Evolutionary conservation across 495 filamentous ascomycete genomes (phyloP), one percentile per base, ranked within the genome.

Genomic region (Achaetomiella virescens): DNA sequence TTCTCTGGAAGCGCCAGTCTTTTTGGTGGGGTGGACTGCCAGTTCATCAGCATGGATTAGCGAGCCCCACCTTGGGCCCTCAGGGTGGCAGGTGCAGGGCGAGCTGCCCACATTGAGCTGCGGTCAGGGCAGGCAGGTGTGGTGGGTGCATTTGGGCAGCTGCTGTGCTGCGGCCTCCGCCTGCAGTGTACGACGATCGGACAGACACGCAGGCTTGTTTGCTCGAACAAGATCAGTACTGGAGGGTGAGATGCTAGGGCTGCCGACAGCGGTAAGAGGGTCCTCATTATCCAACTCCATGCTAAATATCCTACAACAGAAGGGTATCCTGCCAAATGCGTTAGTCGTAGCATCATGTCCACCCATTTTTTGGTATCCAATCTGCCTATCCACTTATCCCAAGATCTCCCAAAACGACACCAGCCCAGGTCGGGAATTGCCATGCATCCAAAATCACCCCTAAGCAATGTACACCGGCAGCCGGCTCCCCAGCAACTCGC

Each of bases 391-490:
- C 27, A 31, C 9, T n/a, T n/a, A n/a, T n/a, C n/a, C n/a, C n/a
- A n/a, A n/a, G n/a, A n/a, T n/a, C n/a, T n/a, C n/a, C 1, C 20
- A 12, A 38, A 12, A 22, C 33, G 3, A 10, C 20, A 14, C 6
- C 35, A 52, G 36, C n/a, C 2, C 25, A 24, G 27, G 10, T 9
- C n/a, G n/a, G n/a, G n/a, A n/a, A n/a, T n/a, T n/a, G n/a, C n/a
- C n/a, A n/a, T n/a, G n/a, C n/a, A n/a, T n/a, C n/a, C n/a, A n/a
- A n/a, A n/a, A n/a, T 12, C 40, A 5, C 25, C 4, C 11, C 18
- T 43, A 73, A 14, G 62, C 52, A 56, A 78, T 73, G 49, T 73
- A 78, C 17, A 80, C 71, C 1, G 76, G 76, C 66, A 78, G 66
- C n/a, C 76, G 67, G 52, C 70, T 78, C 11, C 75, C 75, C 35